Conservation (phyloP, 768 basidiomycete genomes). For the Termitomyces sp. region DNA sequence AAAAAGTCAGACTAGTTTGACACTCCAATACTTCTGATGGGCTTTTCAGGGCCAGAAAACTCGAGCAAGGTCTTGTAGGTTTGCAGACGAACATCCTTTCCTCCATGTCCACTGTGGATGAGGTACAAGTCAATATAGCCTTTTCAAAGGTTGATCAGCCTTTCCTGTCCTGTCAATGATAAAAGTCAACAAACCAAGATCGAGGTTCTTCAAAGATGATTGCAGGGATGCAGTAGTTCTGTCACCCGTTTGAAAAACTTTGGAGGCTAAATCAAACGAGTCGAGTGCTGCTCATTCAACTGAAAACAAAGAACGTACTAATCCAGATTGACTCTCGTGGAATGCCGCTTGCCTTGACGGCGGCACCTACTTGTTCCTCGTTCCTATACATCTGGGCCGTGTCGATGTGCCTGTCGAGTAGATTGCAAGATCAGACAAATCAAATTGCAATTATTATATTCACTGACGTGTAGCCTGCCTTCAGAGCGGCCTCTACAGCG, state of each 20-base stretch:
- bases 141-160: conserved; percentile 1
- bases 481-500: conserved; percentile 59
- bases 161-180: no score
- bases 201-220: conserved; percentile 48
- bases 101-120: conserved; percentile 68
- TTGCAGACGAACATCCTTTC: conserved; percentile 54
- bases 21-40: conserved; percentile 62
- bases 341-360: conserved; percentile 53
- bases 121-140: conserved; percentile 63
- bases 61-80: conserved; percentile 69
- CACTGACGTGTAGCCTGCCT: conserved; percentile 53
- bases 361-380: conserved; percentile 59
- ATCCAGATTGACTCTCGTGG: conserved; percentile 61
- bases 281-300: background rate
- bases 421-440: background rate
- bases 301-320: conserved; percentile 34
- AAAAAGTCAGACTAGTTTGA: conserved; percentile 70
- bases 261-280: conserved; percentile 35
- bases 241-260: conserved; percentile 40
- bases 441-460: background rate
- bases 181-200: conserved; percentile 42
- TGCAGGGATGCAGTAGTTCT: conserved; percentile 3
- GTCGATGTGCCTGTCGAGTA: conserved; percentile 58
- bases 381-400: conserved; percentile 68
- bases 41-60: conserved; percentile 54